A percentile compares a stretch with the other conserved stretches of the same genome.
These are phyloP conservation scores for Saksenaea vasiformis DNA, from an alignment of 371 early-diverging fungal species.

Conservation along the genomic window DNA sequence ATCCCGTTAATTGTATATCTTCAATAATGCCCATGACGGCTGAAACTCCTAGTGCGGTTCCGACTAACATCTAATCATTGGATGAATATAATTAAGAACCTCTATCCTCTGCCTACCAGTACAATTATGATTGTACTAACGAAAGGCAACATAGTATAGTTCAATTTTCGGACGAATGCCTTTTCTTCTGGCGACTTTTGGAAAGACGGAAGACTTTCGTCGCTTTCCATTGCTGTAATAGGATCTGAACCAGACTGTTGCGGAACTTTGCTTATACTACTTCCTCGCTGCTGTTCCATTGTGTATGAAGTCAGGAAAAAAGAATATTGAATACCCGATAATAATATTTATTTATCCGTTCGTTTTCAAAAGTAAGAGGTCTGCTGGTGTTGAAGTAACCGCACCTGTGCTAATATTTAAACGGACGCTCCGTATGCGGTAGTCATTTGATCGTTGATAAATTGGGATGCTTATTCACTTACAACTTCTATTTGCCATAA, in stretches of 20 bases:
- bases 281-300: too few relatives aligned
- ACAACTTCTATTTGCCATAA: too few relatives aligned
- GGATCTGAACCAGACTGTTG: not conserved
- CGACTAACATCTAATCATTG: conserved; percentile 27
- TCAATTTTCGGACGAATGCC: conserved; percentile 26
- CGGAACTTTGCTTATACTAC: too few relatives aligned
- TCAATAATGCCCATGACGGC: conserved; percentile 29
- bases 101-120: conserved; percentile 15
- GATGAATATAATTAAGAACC: not conserved
- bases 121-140: conserved; percentile 28
- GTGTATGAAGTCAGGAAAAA: too few relatives aligned
- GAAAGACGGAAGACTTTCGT: not conserved
- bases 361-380: too few relatives aligned
- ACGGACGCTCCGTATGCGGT: too few relatives aligned
- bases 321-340: too few relatives aligned
- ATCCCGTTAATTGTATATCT: conserved; percentile 20
- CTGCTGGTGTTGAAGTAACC: too few relatives aligned
- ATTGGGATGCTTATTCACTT: too few relatives aligned
- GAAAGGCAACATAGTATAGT: conserved; percentile 25
- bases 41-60: conserved; percentile 24
- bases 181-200: conserved; percentile 25
- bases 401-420: too few relatives aligned
- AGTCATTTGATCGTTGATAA: too few relatives aligned
- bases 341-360: too few relatives aligned
- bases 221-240: not conserved